Base-by-base conservation (phyloP, 805 yeast genomes). In the Ascoidea rubescens region DNA sequence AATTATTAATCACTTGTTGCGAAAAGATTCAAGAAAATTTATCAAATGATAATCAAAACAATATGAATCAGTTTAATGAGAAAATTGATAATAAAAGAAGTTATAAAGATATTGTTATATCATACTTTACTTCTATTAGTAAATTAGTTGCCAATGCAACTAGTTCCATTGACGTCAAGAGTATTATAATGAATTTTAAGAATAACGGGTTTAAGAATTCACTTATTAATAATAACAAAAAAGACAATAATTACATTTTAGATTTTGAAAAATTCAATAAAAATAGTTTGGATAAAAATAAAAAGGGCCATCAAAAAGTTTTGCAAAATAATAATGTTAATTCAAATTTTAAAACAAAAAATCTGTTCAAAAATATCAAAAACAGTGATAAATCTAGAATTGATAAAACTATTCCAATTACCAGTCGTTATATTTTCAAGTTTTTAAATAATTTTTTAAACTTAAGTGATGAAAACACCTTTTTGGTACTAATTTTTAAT, bases 401-500 rank as follows among this genome's bases (percentile, higher is more conserved):
- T 10, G 14, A 37, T n/a, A 7, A 32, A 7, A 47, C 17, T 4
- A 49, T 43, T 30, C 53, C 54, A 44, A 43, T 32, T 17, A 56
- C n/a, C 42, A 54, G n/a, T 49, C 47, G 60, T 0, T 58, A 59
- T 33, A 50, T 62, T 1, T 60, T 60, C 44, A 30, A 57, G 21
- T 62, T 65, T 48, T n/a, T 65, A 28, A 57, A 57, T 37, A 54
- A 60, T 37, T 51, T 64, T 8, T 59, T 64, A 45, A 53, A 45
- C 8, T 50, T 62, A 31, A 54, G 59, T 4, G 50, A 48, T 45
- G 61, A 60, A 33, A 64, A 66, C 50, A 74, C 75, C 1, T 55
- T 60, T 5, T 54, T 70, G 0, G 67, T 61, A 51, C 59, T 67
- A 1, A 10, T 63, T 0, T 46, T 60, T 14, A 66, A 60, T 10